Evolutionary conservation across 208 protist genomes (phyloP).

Genomic region (Leishmania tropica): DNA sequence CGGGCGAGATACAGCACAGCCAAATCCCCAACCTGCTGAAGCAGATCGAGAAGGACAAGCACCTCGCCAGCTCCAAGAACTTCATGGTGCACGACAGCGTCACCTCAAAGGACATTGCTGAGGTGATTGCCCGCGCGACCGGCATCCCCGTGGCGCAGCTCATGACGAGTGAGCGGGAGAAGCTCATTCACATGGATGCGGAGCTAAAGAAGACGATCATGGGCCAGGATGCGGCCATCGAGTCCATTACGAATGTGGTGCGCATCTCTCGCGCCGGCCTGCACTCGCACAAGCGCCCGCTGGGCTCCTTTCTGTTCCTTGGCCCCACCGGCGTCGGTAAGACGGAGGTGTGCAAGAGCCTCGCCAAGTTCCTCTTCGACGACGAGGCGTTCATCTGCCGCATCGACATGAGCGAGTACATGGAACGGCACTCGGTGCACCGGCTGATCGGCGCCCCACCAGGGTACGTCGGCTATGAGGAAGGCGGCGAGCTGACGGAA

Average conservation of each 20-base stretch:
- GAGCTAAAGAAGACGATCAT: slow-evolving; percentile 92
- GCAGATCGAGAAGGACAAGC: slow-evolving; percentile 86
- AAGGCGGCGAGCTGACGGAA: slow-evolving; percentile 98
- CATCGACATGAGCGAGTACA: slow-evolving; percentile 99
- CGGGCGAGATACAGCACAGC: slow-evolving; percentile 82
- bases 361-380: slow-evolving; percentile 97
- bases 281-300: slow-evolving; percentile 83
- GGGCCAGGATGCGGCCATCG: slow-evolving; percentile 97
- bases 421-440: slow-evolving; percentile 96
- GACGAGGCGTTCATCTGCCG: slow-evolving; percentile 96
- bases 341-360: slow-evolving; percentile 97
- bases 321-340: slow-evolving; percentile 97
- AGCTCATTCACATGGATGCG: slow-evolving; percentile 88
- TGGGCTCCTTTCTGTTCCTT: slow-evolving; percentile 97
- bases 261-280: slow-evolving; percentile 95
- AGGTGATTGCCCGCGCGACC: slow-evolving; percentile 96
- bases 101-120: slow-evolving; percentile 93
- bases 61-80: slow-evolving; percentile 91
- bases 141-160: slow-evolving; percentile 97
- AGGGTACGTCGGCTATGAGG: slow-evolving; percentile 98
- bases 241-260: slow-evolving; percentile 96
- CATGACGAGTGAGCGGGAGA: slow-evolving; percentile 88
- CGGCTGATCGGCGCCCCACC: slow-evolving; percentile 98
- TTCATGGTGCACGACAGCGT: slow-evolving; percentile 96
- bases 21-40: slow-evolving; percentile 85